These are phyloP conservation scores for Trichosporon faecale DNA, from an alignment of 1,284 basidiomycete genomes.

Conservation along the genomic window DNA sequence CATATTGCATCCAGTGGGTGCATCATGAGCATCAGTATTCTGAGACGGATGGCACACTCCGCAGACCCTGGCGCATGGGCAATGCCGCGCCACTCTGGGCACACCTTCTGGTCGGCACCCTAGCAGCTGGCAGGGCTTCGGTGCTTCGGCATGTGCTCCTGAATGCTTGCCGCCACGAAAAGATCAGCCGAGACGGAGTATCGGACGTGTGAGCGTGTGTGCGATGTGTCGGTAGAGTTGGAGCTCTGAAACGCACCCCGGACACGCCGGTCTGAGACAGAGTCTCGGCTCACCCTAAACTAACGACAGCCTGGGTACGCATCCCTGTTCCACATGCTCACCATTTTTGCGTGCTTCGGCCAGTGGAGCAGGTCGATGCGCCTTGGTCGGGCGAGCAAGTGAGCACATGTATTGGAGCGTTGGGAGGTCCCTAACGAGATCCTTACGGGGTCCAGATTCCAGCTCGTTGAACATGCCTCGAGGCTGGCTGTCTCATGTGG, in stretches of 20 bases:
- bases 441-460: background rate
- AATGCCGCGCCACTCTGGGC: background rate
- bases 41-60: background rate
- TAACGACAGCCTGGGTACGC: background rate
- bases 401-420: background rate
- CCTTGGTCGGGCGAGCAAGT: background rate
- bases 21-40: background rate
- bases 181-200: background rate
- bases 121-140: background rate
- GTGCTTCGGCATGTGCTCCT: background rate
- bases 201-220: background rate
- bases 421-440: too few species aligned
- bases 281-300: background rate
- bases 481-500: background rate
- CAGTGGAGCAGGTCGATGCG: background rate
- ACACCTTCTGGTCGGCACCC: background rate
- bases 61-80: background rate
- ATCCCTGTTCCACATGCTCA: background rate
- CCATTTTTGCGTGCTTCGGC: background rate
- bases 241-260: constrained; percentile 1
- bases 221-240: background rate
- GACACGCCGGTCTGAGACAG: background rate
- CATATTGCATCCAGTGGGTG: background rate
- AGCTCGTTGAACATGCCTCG: background rate
- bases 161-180: background rate